A percentile compares a stretch with the other conserved stretches of the same genome.
Conservation (phyloP, 73 alveolate genomes). For the Tetrahymena thermophila region DNA sequence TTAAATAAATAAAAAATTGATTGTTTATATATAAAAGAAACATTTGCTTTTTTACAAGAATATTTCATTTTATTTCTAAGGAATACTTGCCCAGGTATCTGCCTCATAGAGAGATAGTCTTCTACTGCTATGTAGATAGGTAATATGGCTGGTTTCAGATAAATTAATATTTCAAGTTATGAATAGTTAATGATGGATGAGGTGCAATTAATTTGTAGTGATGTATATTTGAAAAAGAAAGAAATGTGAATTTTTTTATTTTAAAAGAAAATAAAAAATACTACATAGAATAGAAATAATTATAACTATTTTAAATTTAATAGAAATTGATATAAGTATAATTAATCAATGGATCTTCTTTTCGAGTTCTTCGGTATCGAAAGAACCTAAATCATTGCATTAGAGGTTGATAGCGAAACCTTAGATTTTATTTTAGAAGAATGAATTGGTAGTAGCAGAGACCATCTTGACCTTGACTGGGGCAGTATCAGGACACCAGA, state of each 20-base stretch:
- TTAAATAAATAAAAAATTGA: background rate
- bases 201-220: background rate
- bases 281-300: background rate
- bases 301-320: background rate
- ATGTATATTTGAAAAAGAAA: background rate
- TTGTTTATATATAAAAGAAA: background rate
- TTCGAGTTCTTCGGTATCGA: background rate
- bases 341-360: background rate
- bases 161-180: no score
- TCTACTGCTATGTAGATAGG: background rate
- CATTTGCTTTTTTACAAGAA: background rate
- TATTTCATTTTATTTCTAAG: no score
- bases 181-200: background rate
- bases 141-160: no score
- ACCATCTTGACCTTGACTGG: conserved; percentile 3
- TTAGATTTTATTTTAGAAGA: background rate
- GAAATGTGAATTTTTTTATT: background rate
- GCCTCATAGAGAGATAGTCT: background rate
- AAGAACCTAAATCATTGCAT: background rate
- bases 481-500: background rate
- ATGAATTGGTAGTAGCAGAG: background rate
- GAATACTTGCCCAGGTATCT: no score
- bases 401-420: background rate
- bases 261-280: background rate
- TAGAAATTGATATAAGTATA: background rate